Conservation (phyloP, 1,139 yeast genomes). For the Insectozyma bohioensis region DNA sequence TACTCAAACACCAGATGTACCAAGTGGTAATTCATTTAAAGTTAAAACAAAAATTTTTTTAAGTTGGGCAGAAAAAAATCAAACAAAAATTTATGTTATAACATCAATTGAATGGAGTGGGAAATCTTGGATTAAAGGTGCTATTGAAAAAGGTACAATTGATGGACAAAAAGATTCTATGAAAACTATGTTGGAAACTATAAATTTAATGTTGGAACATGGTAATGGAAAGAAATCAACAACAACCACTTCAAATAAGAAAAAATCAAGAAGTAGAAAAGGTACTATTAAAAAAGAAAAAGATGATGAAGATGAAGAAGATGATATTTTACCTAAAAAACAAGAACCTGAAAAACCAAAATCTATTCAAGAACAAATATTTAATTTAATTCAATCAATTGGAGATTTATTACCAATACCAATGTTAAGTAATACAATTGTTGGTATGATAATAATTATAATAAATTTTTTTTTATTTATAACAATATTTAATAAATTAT, state of each 20-base stretch:
- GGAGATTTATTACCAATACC: constrained; percentile 34
- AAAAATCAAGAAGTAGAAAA: constrained; percentile 25
- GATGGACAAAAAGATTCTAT: constrained; percentile 85
- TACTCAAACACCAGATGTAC: constrained; percentile 91
- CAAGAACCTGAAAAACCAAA: constrained; percentile 11
- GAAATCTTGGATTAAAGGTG: constrained; percentile 89
- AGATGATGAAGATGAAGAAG: constrained; percentile 14
- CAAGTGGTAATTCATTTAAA: constrained; percentile 82
- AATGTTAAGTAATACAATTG: constrained; percentile 22
- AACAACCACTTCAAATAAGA: too few relatives aligned
- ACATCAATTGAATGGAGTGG: constrained; percentile 87
- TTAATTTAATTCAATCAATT: constrained; percentile 26
- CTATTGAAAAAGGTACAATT: constrained; percentile 87
- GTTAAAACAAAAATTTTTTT: constrained; percentile 67
- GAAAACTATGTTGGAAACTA: constrained; percentile 55
- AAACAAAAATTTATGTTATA: constrained; percentile 60
- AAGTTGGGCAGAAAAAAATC: constrained; percentile 76
- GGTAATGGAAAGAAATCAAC: constrained; percentile 12
- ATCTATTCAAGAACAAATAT: constrained; percentile 21
- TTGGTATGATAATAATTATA: constrained; percentile 23
- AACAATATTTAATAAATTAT: constrained; percentile 8
- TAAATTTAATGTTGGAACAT: constrained; percentile 43
- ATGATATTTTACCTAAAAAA: constrained; percentile 11
- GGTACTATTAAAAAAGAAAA: constrained; percentile 18
- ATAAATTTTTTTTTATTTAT: constrained; percentile 16